phyloP scores from a whole-genome alignment of 2,329 filamentous ascomycete genomes.

The Nemania abortiva region DNA sequence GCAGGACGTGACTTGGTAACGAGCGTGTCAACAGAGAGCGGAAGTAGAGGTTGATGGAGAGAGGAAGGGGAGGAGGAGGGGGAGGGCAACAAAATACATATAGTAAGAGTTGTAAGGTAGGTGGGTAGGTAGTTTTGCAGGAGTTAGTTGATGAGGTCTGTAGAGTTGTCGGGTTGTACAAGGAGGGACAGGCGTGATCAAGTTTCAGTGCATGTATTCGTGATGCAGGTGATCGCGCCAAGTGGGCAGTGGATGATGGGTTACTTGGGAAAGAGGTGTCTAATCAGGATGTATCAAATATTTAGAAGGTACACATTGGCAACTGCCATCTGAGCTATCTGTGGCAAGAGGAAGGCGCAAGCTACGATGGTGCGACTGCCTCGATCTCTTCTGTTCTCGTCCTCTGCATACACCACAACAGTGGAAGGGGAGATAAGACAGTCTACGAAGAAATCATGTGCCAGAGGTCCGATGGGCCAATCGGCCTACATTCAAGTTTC shows the following conservation, averaged over 20 bases:
- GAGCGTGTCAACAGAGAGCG: slow-evolving; percentile 10
- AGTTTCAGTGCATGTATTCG: background rate
- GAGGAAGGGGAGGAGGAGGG: background rate
- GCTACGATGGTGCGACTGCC: slow-evolving; percentile 8
- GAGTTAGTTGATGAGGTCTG: slow-evolving; percentile 3
- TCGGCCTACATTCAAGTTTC: background rate
- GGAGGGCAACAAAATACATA: slow-evolving; percentile 1
- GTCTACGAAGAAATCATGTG: background rate
- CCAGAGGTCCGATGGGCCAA: background rate
- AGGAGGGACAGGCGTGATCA: background rate
- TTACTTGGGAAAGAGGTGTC: background rate
- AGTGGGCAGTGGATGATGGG: background rate
- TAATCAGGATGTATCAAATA: background rate
- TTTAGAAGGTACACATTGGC: background rate
- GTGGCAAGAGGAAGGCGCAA: slow-evolving; percentile 7
- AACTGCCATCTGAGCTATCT: background rate
- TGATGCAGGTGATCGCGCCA: background rate
- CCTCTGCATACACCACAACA: background rate
- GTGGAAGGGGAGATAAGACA: background rate
- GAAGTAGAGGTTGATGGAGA: background rate
- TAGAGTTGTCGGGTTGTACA: background rate
- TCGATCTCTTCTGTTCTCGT: background rate
- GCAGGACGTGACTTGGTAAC: slow-evolving; percentile 5
- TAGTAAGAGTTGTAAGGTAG: background rate
- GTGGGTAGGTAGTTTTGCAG: background rate